These are phyloP conservation scores for Trichoderma pleuroti DNA, from an alignment of 2,329 filamentous ascomycete species.

Conservation along the genomic window DNA sequence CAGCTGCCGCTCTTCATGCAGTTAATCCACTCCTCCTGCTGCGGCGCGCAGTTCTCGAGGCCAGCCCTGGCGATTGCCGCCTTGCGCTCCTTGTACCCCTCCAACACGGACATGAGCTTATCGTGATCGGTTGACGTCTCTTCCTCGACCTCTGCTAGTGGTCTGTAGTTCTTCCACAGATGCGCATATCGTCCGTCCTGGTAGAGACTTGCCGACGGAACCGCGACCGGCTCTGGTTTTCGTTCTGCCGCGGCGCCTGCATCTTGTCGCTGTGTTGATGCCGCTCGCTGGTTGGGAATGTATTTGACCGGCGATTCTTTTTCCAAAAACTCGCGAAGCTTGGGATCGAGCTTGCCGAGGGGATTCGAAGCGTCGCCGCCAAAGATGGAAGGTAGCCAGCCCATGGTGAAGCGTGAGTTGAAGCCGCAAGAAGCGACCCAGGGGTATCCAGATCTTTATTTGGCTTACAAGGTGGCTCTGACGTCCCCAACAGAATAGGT, in stretches of 20 bases:
- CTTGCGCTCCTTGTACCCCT: conserved; percentile 79
- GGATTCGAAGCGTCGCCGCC: conserved; percentile 49
- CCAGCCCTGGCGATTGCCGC: conserved; percentile 74
- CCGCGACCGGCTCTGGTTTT: conserved; percentile 25
- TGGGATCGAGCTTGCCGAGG: conserved; percentile 73
- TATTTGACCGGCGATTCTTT: conserved; percentile 77
- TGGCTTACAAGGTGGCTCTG: conserved; percentile 1
- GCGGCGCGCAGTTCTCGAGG: conserved; percentile 87
- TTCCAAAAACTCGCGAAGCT: conserved; percentile 78
- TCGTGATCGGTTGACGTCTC: conserved; percentile 73
- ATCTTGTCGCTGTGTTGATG: conserved; percentile 19
- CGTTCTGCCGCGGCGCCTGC: conserved; percentile 23
- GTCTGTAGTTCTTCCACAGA: conserved; percentile 87
- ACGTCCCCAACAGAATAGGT: conserved; percentile 18
- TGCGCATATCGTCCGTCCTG: conserved; percentile 69
- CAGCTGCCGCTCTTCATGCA: conserved; percentile 75
- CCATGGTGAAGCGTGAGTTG: conserved; percentile 41
- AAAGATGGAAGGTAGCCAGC: conserved; percentile 55
- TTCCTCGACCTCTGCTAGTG: conserved; percentile 65
- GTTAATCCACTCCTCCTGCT: conserved; percentile 76
- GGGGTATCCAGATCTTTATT: conserved; percentile 7
- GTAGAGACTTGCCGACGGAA: conserved; percentile 52
- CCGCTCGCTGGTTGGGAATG: conserved; percentile 31
- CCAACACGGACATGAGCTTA: conserved; percentile 73
- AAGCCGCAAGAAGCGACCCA: neutral